These are phyloP conservation scores for Entomortierella parvispora DNA, from an alignment of 192 early-diverging fungal genomes.

Conservation along the genomic window DNA sequence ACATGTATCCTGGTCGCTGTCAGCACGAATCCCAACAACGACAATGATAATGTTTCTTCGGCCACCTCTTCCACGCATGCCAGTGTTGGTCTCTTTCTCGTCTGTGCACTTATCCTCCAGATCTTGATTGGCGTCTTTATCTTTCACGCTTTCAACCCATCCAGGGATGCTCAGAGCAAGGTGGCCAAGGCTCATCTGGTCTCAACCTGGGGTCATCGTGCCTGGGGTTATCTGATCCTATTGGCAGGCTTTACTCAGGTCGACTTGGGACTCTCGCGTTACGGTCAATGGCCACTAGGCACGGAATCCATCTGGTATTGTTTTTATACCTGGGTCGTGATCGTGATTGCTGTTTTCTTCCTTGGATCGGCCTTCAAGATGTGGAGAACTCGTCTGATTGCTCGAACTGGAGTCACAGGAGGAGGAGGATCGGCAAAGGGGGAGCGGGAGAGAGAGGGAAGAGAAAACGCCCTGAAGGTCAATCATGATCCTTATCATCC, in stretches of 20 bases:
- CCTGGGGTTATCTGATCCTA: conserved; percentile 29
- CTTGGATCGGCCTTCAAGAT: background rate
- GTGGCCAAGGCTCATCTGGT: background rate
- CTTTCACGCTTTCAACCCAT: conserved; percentile 24
- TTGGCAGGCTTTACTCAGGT: conserved; percentile 19
- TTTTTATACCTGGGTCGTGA: conserved; percentile 16
- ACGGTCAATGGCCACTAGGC: conserved; percentile 31
- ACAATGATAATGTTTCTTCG: background rate
- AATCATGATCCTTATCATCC: too few relatives aligned
- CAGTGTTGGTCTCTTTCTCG: conserved; percentile 13
- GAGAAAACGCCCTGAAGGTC: too few relatives aligned
- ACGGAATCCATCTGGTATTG: conserved; percentile 26
- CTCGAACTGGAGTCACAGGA: too few relatives aligned
- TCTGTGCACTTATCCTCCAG: conserved; percentile 17
- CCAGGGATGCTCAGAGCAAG: background rate
- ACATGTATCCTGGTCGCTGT: conserved; percentile 24
- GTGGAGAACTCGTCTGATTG: too few relatives aligned
- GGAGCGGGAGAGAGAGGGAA: too few relatives aligned
- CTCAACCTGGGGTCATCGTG: conserved; percentile 27
- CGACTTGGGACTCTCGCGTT: conserved; percentile 16
- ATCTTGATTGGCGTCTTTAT: conserved; percentile 27
- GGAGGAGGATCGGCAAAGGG: too few relatives aligned
- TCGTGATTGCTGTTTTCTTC: conserved; percentile 20
- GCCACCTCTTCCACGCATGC: conserved; percentile 9
- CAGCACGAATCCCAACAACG: background rate